A percentile compares a stretch with the other conserved stretches of the same genome.
Conservation (phyloP, 2,329 filamentous ascomycete species). For the Aspergillus intermedius region DNA sequence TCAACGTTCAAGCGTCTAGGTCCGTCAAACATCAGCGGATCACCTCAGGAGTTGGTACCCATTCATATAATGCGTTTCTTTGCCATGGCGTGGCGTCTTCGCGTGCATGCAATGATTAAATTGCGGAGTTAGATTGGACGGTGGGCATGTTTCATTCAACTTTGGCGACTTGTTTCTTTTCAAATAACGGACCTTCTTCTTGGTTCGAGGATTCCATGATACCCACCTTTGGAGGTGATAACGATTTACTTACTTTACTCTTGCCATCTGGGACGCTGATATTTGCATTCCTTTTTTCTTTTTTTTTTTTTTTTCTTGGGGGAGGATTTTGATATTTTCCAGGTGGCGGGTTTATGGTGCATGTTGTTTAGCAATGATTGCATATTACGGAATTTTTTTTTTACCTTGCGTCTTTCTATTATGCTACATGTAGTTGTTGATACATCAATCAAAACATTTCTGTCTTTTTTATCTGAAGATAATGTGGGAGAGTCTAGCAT, state of each 20-base stretch:
- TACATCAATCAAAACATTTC: too few species aligned
- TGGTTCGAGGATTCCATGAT: slow-evolving; percentile 10
- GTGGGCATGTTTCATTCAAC: slow-evolving; percentile 6
- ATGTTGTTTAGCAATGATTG: too few species aligned
- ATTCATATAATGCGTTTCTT: slow-evolving; percentile 4
- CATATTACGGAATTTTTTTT: too few species aligned
- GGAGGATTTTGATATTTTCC: too few species aligned
- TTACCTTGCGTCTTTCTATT: too few species aligned
- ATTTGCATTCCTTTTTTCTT: slow-evolving; percentile 1
- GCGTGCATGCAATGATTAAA: background rate
- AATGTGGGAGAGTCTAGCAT: too few species aligned
- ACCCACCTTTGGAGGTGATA: slow-evolving; percentile 12
- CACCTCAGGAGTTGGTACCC: slow-evolving; percentile 14
- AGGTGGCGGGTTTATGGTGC: too few species aligned
- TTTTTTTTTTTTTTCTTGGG: too few species aligned
- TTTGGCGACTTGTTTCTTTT: slow-evolving; percentile 2
- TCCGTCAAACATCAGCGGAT: slow-evolving; percentile 10
- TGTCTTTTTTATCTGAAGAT: too few species aligned
- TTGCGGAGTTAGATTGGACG: slow-evolving; percentile 12
- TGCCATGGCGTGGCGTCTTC: background rate
- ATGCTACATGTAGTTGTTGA: too few species aligned
- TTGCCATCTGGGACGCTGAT: slow-evolving; percentile 8
- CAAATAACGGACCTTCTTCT: background rate
- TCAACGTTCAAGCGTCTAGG: too few species aligned
- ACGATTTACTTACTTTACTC: slow-evolving; percentile 3